Base-by-base conservation (phyloP, 2,329 filamentous ascomycete species). In the Nemania serpens region DNA sequence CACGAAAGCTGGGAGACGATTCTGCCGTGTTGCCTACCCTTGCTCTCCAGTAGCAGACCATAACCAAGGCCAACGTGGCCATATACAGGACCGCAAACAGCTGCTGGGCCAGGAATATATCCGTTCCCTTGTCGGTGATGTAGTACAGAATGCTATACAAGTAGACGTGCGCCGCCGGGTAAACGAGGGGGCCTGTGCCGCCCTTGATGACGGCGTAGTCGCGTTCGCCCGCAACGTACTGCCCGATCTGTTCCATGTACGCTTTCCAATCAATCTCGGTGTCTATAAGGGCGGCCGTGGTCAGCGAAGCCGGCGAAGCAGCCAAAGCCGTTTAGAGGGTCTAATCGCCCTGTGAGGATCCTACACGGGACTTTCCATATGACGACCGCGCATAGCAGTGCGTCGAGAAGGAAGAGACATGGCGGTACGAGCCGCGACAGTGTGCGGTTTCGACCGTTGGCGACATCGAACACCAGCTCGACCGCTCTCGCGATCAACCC, bases 201-300 rank as follows among this genome's bases (percentile, higher is more conserved):
- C 95, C 95, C 72, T 89, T 84, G 73, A 99, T 93, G 59, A 88
- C 84, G 62, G 86, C 86, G 76, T 99, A 99, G 76, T 97, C 89
- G 73, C 91, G 87, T 80, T 98, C 93, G 71, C 95, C 95, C 17
- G 85, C 82, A 47, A 93, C 79, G 71, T 90, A 95, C 69, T 93
- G 88, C 42, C 84, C 78, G 46, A 98, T 83, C 72, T 99, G 95
- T 74, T 97, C 85, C 93, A 99, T 98, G 76, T 99, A 99, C 0
- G 95, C 92, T 61, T 84, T 84, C 94, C 94, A 99, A 78, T 99
- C 95, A 72, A 99, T 99, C 76, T 99, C 95, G 45, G 95, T 99
- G 75, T 99, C 95, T 83, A 67, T 49, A 22, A 18, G 29, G 6
- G 11, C 12, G 18, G 15, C 2, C 9, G 15, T 43, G 15, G 18